Base-by-base conservation (phyloP, 106 monocot genomes). In the Apostasia ramifera region DNA sequence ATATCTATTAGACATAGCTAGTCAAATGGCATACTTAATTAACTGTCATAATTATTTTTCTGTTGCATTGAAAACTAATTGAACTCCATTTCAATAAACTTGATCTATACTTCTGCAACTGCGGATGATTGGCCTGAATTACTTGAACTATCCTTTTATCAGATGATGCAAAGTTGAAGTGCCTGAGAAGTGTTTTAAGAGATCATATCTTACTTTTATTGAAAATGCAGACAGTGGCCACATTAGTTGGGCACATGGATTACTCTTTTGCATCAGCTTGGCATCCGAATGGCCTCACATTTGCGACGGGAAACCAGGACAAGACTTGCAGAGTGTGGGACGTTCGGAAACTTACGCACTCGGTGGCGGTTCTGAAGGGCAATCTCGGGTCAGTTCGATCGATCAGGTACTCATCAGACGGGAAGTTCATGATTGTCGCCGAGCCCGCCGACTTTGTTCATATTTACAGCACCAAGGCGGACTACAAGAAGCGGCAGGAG, bases 361-460 rank as follows among this genome's bases (percentile, higher is more conserved):
- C 91, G 1, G 39, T 86, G 1, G 56, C 81, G 1, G 79, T 81
- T 9, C 60, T 91, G 37, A 84, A 77, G 71, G 84, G 86, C 55
- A 91, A 84, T 51, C 46, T 91, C 6, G 91, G 91, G 1, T 86
- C 91, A 14, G 79, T 86, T 57, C 78, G 91, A 46, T 86, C 86
- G 3, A 81, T 91, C 62, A 83, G 72, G 38, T 91, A 81, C 66
- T 84, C 91, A 2, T 72, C 86, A 0, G 86, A 91, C 47, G 91
- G 86, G 9, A 71, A 67, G 69, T 86, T 91, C 84, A 73, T 91
- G 79, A 61, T 72, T n/a, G 74, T 87, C 2, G 84, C 87, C 1
- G 91, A 91, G 46, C 86, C 91, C 1, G 91, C 91, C 2, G 91
- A 91, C 68, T 91, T 87, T 47, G 87, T 91, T 5, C 91, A 91